phyloP scores from a whole-genome alignment of 306 rosid species.

The Cucumis cinereus region DNA sequence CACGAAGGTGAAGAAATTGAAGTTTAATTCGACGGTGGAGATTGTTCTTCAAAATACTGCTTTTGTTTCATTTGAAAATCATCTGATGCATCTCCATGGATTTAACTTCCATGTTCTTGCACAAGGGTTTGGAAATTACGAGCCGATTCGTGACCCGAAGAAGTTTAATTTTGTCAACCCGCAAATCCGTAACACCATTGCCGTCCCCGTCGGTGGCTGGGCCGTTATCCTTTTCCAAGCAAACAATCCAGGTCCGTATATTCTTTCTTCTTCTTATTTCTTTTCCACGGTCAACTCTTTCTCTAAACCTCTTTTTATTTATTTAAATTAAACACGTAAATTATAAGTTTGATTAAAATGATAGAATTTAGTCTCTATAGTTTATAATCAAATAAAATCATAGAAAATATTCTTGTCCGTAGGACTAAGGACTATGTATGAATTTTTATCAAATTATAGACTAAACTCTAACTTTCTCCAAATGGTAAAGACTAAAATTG shows the following conservation, averaged over 20 bases:
- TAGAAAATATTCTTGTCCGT: no score
- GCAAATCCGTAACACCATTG: conserved; percentile 44
- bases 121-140: conserved; percentile 52
- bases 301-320: no score
- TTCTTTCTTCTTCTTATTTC: no score
- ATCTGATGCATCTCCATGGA: conserved; percentile 53
- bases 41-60: conserved; percentile 45
- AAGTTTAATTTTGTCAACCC: conserved; percentile 43
- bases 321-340: no score
- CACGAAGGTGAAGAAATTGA: conserved; percentile 41
- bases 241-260: conserved; percentile 25
- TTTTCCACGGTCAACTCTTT: no score
- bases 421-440: no score
- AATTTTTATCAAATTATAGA: no score
- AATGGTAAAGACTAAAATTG: no score
- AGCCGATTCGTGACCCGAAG: conserved; percentile 10
- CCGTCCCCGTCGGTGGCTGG: conserved; percentile 63
- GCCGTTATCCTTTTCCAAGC: conserved; percentile 29
- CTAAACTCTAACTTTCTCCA: no score
- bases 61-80: conserved; percentile 19
- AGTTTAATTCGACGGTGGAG: conserved; percentile 43
- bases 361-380: no score
- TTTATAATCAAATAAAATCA: no score
- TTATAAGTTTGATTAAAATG: no score
- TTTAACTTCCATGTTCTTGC: conserved; percentile 53